Evolutionary conservation across 2,329 filamentous ascomycete genomes (phyloP).

Genomic region (Diplodia sapinea): DNA sequence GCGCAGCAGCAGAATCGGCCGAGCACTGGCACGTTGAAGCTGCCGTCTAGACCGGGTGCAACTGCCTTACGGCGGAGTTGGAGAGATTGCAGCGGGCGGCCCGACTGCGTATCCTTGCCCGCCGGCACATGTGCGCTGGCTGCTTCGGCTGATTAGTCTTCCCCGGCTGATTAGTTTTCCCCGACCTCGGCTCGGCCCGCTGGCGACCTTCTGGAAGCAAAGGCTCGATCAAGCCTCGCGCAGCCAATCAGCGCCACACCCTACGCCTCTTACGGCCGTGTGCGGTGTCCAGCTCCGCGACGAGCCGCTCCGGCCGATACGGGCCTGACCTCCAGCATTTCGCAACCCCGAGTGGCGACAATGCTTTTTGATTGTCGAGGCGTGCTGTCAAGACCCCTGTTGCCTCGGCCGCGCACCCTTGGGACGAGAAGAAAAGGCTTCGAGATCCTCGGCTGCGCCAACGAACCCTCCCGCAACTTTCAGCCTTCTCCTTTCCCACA

Average conservation of each 20-base stretch:
- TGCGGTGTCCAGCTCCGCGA: background rate
- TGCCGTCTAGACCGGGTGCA: background rate
- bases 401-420: background rate
- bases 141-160: background rate
- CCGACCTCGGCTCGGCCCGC: conserved; percentile 20
- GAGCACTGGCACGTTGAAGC: background rate
- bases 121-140: background rate
- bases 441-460: background rate
- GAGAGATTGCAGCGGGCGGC: background rate
- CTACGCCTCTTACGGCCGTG: background rate
- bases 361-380: conserved; percentile 18
- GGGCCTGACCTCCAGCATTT: background rate
- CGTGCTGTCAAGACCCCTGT: background rate
- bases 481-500: background rate
- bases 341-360: background rate
- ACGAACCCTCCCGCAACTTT: background rate
- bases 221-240: background rate
- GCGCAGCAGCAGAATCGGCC: background rate
- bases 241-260: conserved; percentile 9
- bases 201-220: background rate
- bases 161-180: background rate
- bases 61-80: background rate
- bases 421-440: background rate
- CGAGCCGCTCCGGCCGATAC: conserved; percentile 4
- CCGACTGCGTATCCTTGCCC: background rate